Base-by-base conservation (phyloP, 257 asterid species). In the Capsicum pubescens region DNA sequence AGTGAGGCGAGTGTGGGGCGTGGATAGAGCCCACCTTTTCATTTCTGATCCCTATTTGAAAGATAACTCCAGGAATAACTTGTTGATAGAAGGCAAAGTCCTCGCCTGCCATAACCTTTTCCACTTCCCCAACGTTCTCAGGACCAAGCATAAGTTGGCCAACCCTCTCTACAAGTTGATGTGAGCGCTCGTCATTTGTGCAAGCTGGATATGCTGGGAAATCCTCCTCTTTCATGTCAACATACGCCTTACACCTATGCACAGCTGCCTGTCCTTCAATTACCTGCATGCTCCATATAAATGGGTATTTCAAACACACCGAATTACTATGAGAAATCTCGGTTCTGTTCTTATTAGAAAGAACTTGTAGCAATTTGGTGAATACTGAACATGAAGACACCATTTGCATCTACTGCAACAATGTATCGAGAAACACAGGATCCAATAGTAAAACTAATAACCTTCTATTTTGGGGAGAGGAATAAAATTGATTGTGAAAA, bases 21-120 rank as follows among this genome's bases (percentile, higher is more conserved):
- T 92, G 92, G 83, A 88, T 39, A 0, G 98, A 86, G 16, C 98
- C 98, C 82, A 87, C 67, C 63, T 67, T 87, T 90, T 92, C 96
- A 67, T 93, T 93, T 71, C 93, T 84, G 79, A 93, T 91, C 60
- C 98, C 96, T 1, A 93, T 91, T 61, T 67, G 72, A 81, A 88
- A 91, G 85, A 93, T 91, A 39, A 74, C 93, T 58, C 98, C 96
- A 0, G 98, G 98, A 71, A 95, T 95, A 81, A 90, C 80, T 82
- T 93, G 84, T 83, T 93, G 96, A 84, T 93, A 93, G 89, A 92
- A 95, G 35, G 96, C 95, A 16, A 95, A 95, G 86, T 95, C 97
- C 85, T 95, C 98, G 16, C 98, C 96, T 0, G 98, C 98, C 96
- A 93, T 87, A 8, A 90, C 91, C 89, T 90, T 93, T 32, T 64